Conservation (phyloP, 495 filamentous ascomycete species). For the Penicillium verhagenii region DNA sequence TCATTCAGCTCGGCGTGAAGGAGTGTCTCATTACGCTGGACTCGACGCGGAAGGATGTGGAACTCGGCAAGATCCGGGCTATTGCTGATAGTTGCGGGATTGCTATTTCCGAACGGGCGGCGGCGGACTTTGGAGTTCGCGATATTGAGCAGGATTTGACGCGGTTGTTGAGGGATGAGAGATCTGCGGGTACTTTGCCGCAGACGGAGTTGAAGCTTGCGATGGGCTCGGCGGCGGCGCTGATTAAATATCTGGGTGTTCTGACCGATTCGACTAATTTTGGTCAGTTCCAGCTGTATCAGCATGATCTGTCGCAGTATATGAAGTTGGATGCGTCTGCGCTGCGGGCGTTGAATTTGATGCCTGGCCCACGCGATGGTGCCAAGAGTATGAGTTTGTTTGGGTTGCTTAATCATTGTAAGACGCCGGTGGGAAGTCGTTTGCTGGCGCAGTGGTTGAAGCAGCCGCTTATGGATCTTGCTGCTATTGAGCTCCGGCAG, state of each 20-base stretch:
- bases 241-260: conserved; percentile 95
- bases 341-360: conserved; percentile 89
- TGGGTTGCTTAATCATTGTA: conserved; percentile 95
- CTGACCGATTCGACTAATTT: conserved; percentile 91
- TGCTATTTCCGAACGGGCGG: conserved; percentile 75
- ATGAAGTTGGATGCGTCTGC: conserved; percentile 99
- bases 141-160: conserved; percentile 97
- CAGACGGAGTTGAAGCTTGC: conserved; percentile 92
- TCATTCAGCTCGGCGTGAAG: conserved; percentile 94
- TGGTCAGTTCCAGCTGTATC: conserved; percentile 94
- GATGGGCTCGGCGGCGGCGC: conserved; percentile 89
- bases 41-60: conserved; percentile 75
- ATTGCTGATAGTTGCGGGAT: conserved; percentile 92
- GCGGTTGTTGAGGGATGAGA: conserved; percentile 80
- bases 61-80: conserved; percentile 79
- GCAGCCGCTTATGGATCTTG: conserved; percentile 90
- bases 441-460: conserved; percentile 96
- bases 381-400: conserved; percentile 97
- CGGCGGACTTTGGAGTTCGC: conserved; percentile 76
- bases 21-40: conserved; percentile 86
- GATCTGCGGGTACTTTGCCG: conserved; percentile 71
- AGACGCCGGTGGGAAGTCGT: conserved; percentile 88
- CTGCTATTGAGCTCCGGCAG: conserved; percentile 87
- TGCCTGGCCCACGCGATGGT: conserved; percentile 93
- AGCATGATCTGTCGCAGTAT: conserved; percentile 94